Evolutionary conservation across 2,329 filamentous ascomycete genomes (phyloP), one percentile per base, ranked within the genome.

Genomic region (Diatrype stigma): DNA sequence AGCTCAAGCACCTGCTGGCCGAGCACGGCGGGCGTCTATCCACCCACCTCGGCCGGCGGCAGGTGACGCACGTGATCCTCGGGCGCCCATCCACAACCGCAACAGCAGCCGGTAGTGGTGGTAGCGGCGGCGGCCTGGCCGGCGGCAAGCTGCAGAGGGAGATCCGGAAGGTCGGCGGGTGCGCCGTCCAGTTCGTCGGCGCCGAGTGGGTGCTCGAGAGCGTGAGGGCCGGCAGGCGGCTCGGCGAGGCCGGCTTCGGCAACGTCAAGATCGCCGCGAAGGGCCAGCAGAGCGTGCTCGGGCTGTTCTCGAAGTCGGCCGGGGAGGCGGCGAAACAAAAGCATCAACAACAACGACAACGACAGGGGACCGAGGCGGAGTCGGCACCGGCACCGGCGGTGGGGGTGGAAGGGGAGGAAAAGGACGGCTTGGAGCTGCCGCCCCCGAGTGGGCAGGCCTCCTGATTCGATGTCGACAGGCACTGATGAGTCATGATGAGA

Each of bases 171-270:
- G 74, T 83, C 3, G 77, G 86, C 21, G 89, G 89, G 11, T 83
- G 81, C 56, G 82, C 80, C 23, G 77, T 96, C 47, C 92, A 86
- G 71, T 93, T 87, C 67, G 87, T 96, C 49, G 82, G 79, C 47
- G 89, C 86, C 23, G 87, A 95, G 60, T 96, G 91, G 89, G 82
- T 89, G 6, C 70, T 96, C n/a, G 89, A 95, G 65, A 92, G 90
- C 66, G 77, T 96, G 58, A 88, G 86, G 58, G 84, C 80, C 1
- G 87, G 86, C 3, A 89, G 82, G 65, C 77, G 91, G 50, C 74
- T 95, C 40, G 77, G 87, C 0, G 92, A 96, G 70, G 79, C 84
- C 26, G 76, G 81, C 48, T 96, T 92, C 65, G 77, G 81, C 32
- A 79, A 76, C 42, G 66, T 88, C 57, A 84, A 81, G 59, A 67